Evolutionary conservation across 1,139 yeast species (phyloP), one percentile per base, ranked within the genome.

Genomic region (Eremothecium gossypii): DNA sequence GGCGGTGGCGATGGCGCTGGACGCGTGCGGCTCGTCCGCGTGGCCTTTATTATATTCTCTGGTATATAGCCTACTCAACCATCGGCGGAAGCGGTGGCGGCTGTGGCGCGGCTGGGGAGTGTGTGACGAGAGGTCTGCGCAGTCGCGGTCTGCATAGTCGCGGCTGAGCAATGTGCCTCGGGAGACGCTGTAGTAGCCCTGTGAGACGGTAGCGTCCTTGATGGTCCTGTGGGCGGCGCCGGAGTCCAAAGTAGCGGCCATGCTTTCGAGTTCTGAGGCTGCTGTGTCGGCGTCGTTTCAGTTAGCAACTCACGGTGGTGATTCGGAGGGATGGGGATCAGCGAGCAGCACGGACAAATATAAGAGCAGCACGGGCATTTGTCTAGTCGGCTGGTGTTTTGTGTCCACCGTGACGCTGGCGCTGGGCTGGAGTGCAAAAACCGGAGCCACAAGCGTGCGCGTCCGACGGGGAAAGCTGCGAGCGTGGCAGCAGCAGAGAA

Each of bases 21-120:
- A n/a, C 5, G 29, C 37, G 27, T 6, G 29, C 11, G 20, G n/a
- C 10, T 34, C 29, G 27, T 23, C 29, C 29, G 29, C 11, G 27
- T 34, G 11, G 10, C n/a, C 17, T 8, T 34, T 23, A 23, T 34
- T 9, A 9, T 34, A n/a, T 34, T 34, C 37, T 20, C 37, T 23
- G 17, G 11, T 23, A 23, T 34, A 34, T 14, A 34, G 10, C 14
- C 33, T 38, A 23, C 34, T 41, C 42, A 30, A 33, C 44, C 44
- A 41, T 12, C 36, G 30, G 23, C 44, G 17, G 33, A 41, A 41
- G 14, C 41, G 35, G 33, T 41, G 44, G 14, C 37, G 37, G 37
- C 37, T 11, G 14, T 34, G 27, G 13, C 14, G 20, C n/a, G 20
- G 11, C 29, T 23, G 37, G 29, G 27, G 27, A 6, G 29, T 9